Evolutionary conservation across 176 grass and related monocot species (phyloP).

Genomic region (maize (Zea mays)): DNA sequence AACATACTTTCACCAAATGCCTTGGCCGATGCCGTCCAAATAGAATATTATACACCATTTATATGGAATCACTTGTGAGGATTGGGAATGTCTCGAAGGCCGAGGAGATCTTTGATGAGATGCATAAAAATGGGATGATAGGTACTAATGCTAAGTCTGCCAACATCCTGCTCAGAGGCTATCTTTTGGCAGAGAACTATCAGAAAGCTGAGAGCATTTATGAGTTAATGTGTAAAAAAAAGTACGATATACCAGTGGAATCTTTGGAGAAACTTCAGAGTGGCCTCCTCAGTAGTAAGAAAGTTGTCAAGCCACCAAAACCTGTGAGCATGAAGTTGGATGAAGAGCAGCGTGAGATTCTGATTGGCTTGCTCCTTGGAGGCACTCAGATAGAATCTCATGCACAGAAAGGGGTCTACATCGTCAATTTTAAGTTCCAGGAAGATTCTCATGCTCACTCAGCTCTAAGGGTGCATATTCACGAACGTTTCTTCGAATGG

Average conservation of each 20-base stretch:
- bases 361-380: conserved; percentile 88
- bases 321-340: conserved; percentile 73
- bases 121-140: conserved; percentile 74
- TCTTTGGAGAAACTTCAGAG: conserved; percentile 73
- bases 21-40: conserved; percentile 67
- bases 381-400: conserved; percentile 70
- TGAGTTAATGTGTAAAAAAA: conserved; percentile 86
- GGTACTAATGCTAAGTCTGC: conserved; percentile 80
- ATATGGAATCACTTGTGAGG: conserved; percentile 77
- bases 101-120: conserved; percentile 79
- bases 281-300: conserved; percentile 63
- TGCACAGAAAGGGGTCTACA: conserved; percentile 53
- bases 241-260: conserved; percentile 61
- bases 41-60: conserved; percentile 72
- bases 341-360: conserved; percentile 87
- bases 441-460: conserved; percentile 66
- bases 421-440: conserved; percentile 70
- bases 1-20: conserved; percentile 67
- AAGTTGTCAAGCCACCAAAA: conserved; percentile 59
- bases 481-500: conserved; percentile 90
- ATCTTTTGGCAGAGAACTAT: conserved; percentile 72
- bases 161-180: conserved; percentile 76
- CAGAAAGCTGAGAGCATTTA: conserved; percentile 78
- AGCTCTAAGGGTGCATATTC: conserved; percentile 71
- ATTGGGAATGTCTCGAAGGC: conserved; percentile 60